These are phyloP conservation scores for Leccinum discolor DNA, from an alignment of 1,284 basidiomycete genomes.

Conservation along the genomic window DNA sequence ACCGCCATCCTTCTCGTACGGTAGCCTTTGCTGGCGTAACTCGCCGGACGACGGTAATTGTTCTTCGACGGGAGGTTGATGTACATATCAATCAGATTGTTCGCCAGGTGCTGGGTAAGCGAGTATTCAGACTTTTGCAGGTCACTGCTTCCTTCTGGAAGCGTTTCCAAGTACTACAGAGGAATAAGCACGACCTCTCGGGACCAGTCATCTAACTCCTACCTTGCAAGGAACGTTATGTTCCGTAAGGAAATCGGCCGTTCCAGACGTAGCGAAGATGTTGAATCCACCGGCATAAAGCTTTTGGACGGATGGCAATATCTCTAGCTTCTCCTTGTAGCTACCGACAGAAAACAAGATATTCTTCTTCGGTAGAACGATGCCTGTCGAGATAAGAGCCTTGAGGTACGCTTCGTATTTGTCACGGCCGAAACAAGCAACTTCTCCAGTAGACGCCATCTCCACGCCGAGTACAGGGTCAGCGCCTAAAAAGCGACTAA, in stretches of 20 bases:
- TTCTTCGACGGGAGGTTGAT: constrained; percentile 99
- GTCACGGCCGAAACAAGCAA: constrained; percentile 97
- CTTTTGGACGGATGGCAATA: constrained; percentile 96
- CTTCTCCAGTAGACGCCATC: constrained; percentile 99
- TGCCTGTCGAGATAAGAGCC: constrained; percentile 95
- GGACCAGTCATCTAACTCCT: constrained; percentile 14
- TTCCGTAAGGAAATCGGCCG: constrained; percentile 92
- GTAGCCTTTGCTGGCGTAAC: constrained; percentile 97
- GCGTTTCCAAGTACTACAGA: constrained; percentile 85
- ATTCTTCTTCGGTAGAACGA: constrained; percentile 93
- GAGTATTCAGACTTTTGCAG: constrained; percentile 96
- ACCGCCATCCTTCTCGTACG: constrained; percentile 98
- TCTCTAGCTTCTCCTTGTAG: constrained; percentile 97
- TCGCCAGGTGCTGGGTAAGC: constrained; percentile 91
- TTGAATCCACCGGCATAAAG: constrained; percentile 94
- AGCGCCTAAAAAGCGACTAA: constrained; percentile 93
- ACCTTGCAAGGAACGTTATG: constrained; percentile 87
- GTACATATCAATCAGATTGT: constrained; percentile 98
- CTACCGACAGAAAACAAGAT: constrained; percentile 94
- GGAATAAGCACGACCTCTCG: constrained; percentile 8
- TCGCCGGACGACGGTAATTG: constrained; percentile 95
- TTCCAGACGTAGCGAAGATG: constrained; percentile 96
- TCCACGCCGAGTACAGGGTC: constrained; percentile 99
- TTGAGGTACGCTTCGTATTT: constrained; percentile 99
- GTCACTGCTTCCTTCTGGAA: constrained; percentile 74